Conservation (phyloP, 768 basidiomycete species). For the Lentinula edodes region DNA sequence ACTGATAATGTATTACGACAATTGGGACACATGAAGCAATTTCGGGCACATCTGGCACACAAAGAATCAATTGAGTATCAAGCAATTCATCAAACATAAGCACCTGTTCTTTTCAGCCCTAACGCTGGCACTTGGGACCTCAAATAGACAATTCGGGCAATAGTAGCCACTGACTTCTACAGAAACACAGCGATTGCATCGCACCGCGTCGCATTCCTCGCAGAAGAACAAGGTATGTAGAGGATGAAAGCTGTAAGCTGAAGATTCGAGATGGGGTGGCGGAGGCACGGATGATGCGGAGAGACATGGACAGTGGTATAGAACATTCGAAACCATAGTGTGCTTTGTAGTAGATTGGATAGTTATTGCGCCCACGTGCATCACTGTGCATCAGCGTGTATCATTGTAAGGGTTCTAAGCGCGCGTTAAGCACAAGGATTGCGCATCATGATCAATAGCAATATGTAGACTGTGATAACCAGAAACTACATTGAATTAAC, state of each 20-base stretch:
- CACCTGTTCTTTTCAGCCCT: constrained; percentile 95
- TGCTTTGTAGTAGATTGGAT: background rate
- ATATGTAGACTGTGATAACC: too few relatives aligned
- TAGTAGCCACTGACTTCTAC: constrained; percentile 96
- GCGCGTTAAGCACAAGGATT: background rate
- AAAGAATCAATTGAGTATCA: background rate
- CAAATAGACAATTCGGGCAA: constrained; percentile 97
- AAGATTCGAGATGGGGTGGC: constrained; percentile 71
- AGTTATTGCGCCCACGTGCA: background rate
- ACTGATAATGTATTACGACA: constrained; percentile 88
- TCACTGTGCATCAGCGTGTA: too few relatives aligned
- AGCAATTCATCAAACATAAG: constrained; percentile 7
- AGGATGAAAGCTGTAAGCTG: constrained; percentile 76
- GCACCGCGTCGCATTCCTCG: constrained; percentile 94
- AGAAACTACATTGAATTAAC: too few relatives aligned
- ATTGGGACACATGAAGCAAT: constrained; percentile 95
- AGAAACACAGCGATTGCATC: constrained; percentile 89
- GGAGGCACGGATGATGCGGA: constrained; percentile 57
- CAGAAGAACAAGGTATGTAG: constrained; percentile 91
- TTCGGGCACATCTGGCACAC: constrained; percentile 81
- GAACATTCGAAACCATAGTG: constrained; percentile 37
- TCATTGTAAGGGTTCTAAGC: background rate
- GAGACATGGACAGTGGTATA: constrained; percentile 75
- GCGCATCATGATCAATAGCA: too few relatives aligned
- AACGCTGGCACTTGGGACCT: constrained; percentile 98